Percentiles rank a stretch among this genome's conserved stretches.
Conservation (phyloP, 805 yeast genomes). For the Ogataea saltuana region DNA sequence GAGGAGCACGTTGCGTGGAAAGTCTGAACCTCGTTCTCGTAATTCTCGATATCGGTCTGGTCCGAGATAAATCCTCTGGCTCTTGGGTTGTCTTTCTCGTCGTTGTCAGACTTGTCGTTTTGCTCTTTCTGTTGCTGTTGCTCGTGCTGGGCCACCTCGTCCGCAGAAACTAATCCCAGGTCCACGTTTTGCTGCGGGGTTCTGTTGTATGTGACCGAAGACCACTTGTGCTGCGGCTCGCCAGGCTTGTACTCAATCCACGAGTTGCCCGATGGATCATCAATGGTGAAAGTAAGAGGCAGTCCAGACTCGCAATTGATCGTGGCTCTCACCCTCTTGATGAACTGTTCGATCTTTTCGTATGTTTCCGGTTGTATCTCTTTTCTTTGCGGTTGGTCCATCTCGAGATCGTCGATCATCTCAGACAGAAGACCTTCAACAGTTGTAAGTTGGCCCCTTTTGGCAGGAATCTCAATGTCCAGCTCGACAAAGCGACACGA, state of each 20-base stretch:
- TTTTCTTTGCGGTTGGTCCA: slow-evolving; percentile 82
- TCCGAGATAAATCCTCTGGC: slow-evolving; percentile 65
- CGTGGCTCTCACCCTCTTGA: slow-evolving; percentile 57
- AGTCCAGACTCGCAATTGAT: slow-evolving; percentile 67
- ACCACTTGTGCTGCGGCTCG: slow-evolving; percentile 88
- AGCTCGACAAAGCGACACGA: slow-evolving; percentile 76
- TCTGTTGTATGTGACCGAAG: slow-evolving; percentile 76
- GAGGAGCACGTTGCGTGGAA: slow-evolving; percentile 92
- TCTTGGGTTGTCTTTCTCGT: slow-evolving; percentile 38
- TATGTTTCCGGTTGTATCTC: slow-evolving; percentile 71
- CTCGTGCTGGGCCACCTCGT: slow-evolving; percentile 59
- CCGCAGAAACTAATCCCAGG: slow-evolving; percentile 77
- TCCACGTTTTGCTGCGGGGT: slow-evolving; percentile 85
- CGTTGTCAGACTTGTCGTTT: slow-evolving; percentile 35
- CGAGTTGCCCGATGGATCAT: slow-evolving; percentile 97
- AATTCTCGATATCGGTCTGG: slow-evolving; percentile 79
- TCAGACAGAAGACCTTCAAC: slow-evolving; percentile 86
- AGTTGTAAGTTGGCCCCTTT: slow-evolving; percentile 89
- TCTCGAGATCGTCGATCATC: slow-evolving; percentile 75
- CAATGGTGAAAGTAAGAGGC: slow-evolving; percentile 77
- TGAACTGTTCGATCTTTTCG: slow-evolving; percentile 71
- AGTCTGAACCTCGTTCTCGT: slow-evolving; percentile 87
- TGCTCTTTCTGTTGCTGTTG: slow-evolving; percentile 34
- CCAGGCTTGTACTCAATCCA: slow-evolving; percentile 91
- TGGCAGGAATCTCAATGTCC: slow-evolving; percentile 93